Conservation (phyloP, 1,139 yeast species). For the Yamadazyma pseudoaaseri region DNA sequence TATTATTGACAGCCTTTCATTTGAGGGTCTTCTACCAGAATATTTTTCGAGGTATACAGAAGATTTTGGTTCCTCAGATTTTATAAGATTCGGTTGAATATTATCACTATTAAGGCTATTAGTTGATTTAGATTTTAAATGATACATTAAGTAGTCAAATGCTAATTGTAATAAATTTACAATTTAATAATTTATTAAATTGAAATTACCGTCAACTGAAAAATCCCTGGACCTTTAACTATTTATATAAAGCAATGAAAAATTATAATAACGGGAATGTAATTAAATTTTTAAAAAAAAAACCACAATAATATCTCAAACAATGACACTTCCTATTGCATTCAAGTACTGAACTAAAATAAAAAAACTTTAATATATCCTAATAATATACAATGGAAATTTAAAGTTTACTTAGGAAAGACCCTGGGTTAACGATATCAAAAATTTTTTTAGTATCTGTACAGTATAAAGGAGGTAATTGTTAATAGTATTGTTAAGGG, state of each 20-base stretch:
- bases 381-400: too few species aligned
- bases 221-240: background rate
- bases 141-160: constrained; percentile 13
- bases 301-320: background rate
- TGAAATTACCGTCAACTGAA: background rate
- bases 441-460: background rate
- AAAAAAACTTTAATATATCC: too few species aligned
- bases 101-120: constrained; percentile 14
- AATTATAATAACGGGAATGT: too few species aligned
- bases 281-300: too few species aligned
- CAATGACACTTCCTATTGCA: background rate
- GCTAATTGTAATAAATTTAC: background rate
- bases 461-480: background rate
- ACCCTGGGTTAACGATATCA: background rate
- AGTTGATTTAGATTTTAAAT: constrained; percentile 16
- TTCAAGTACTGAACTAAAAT: too few species aligned
- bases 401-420: background rate
- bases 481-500: background rate
- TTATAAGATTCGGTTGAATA: constrained; percentile 13
- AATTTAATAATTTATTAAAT: background rate
- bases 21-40: constrained; percentile 5
- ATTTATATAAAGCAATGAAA: background rate
- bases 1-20: background rate
- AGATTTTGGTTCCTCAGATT: constrained; percentile 7
- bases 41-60: constrained; percentile 15